These are phyloP conservation scores for Fusarium heterosporum DNA, from an alignment of 2,329 filamentous ascomycete genomes.

Conservation along the genomic window DNA sequence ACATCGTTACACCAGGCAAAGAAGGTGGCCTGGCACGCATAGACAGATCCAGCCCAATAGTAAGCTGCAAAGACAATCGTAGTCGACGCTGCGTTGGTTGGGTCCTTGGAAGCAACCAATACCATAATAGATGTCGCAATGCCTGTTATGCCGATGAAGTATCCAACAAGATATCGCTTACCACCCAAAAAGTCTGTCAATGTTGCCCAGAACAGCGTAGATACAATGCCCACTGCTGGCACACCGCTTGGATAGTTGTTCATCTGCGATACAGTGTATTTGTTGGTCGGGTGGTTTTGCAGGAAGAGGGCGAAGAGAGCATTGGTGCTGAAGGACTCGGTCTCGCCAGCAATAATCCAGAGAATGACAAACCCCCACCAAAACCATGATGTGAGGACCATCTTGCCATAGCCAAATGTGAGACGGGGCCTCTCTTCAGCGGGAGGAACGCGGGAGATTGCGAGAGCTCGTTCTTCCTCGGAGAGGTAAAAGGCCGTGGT, in stretches of 20 bases:
- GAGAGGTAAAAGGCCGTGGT: slow-evolving; percentile 58
- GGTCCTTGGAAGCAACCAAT: slow-evolving; percentile 61
- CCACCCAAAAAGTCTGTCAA: slow-evolving; percentile 74
- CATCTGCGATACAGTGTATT: slow-evolving; percentile 61
- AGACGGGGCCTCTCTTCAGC: slow-evolving; percentile 58
- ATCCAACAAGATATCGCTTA: slow-evolving; percentile 73
- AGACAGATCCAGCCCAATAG: slow-evolving; percentile 77
- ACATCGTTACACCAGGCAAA: slow-evolving; percentile 82
- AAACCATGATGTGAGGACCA: slow-evolving; percentile 69
- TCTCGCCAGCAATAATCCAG: slow-evolving; percentile 78
- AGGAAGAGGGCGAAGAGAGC: slow-evolving; percentile 65
- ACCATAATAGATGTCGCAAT: slow-evolving; percentile 72
- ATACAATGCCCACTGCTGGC: slow-evolving; percentile 66
- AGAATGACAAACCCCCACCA: slow-evolving; percentile 75
- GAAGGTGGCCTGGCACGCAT: slow-evolving; percentile 79
- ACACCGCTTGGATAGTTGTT: slow-evolving; percentile 70
- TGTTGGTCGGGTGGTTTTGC: slow-evolving; percentile 58
- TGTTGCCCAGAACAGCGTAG: slow-evolving; percentile 76
- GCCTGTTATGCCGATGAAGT: slow-evolving; percentile 74
- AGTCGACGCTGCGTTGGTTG: slow-evolving; percentile 57
- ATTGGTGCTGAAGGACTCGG: slow-evolving; percentile 77
- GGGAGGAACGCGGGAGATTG: slow-evolving; percentile 55
- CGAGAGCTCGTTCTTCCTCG: slow-evolving; percentile 59
- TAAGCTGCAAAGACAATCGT: slow-evolving; percentile 72
- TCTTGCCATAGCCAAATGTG: slow-evolving; percentile 62